Evolutionary conservation across 2,329 filamentous ascomycete genomes (phyloP), one percentile per base, ranked within the genome.

Genomic region (Cordyceps fumosorosea): DNA sequence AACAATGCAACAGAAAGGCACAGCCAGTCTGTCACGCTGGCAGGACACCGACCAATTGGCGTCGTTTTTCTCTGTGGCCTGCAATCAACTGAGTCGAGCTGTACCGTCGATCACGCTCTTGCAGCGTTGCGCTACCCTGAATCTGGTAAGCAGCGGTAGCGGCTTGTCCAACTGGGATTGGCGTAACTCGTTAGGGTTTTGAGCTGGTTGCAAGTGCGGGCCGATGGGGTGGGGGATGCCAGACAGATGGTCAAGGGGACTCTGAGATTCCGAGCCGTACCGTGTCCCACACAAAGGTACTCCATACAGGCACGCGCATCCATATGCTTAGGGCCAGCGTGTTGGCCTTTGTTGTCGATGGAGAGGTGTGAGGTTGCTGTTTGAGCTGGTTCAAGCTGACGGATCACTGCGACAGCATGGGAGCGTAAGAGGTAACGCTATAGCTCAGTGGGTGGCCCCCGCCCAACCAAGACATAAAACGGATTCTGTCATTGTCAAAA

Each of bases 261-360:
- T 32, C 56, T 66, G 63, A 63, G 57, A 62, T 56, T 60, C 62
- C 64, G 66, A 65, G 66, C 64, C 66, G 66, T 64, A 65, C 65
- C 65, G 65, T 59, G 64, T 65, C 61, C 65, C 65, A 65, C 34
- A 42, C 34, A 42, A 14, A 20, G 54, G 32, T 51, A 37, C n/a
- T n/a, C 34, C 12, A 40, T 45, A 44, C 12, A 44, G 10, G 44
- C 37, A 56, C 56, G 37, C 42, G 40, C 40, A 45, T 50, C 26
- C 16, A n/a, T 18, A 29, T 51, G 22, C 53, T 37, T 59, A 20
- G 10, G 45, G 34, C 10, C 24, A 52, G 51, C 11, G 3, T 37
- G 34, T 2, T 12, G 34, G 11, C 34, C 34, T 14, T 37, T 37
- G 8, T 32, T 32, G 22, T 29, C 22, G 34, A 12, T 18, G 47